phyloP scores from a whole-genome alignment of 768 basidiomycete species.

The Tulasnella sp. region DNA sequence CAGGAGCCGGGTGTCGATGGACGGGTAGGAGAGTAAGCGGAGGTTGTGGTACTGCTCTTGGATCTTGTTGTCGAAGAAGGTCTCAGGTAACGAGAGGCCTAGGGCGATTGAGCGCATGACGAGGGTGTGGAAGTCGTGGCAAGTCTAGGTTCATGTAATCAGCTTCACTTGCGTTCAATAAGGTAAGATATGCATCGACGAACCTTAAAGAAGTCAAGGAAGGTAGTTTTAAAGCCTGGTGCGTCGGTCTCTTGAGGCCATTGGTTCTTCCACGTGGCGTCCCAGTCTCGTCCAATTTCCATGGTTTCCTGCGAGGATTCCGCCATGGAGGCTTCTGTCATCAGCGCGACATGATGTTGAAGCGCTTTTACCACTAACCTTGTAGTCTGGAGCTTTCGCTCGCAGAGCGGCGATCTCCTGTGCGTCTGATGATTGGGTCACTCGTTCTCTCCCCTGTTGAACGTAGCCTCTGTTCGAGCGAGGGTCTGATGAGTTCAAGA shows the following conservation, averaged over 20 bases:
- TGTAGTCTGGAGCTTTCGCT: conserved; percentile 65
- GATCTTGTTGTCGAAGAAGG: conserved; percentile 65
- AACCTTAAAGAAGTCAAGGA: conserved; percentile 66
- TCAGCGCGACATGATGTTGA: too few relatives aligned
- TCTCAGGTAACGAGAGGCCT: conserved; percentile 59
- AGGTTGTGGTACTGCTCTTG: conserved; percentile 72
- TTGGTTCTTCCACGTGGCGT: conserved; percentile 35
- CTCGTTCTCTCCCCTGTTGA: conserved; percentile 65
- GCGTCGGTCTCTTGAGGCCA: conserved; percentile 60
- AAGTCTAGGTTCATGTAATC: conserved; percentile 33
- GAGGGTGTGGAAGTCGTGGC: conserved; percentile 59
- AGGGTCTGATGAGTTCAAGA: conserved; percentile 35
- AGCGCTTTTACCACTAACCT: too few relatives aligned
- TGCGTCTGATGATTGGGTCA: conserved; percentile 56
- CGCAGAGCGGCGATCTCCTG: conserved; percentile 64
- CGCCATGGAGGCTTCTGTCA: not conserved
- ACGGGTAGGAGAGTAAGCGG: conserved; percentile 68
- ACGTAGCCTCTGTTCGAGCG: conserved; percentile 81
- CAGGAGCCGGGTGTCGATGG: conserved; percentile 50
- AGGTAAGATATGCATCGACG: conserved; percentile 7
- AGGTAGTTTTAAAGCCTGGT: conserved; percentile 58
- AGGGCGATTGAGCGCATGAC: conserved; percentile 83
- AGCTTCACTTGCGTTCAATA: not conserved
- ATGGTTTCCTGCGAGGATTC: conserved; percentile 44
- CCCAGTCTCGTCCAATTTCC: conserved; percentile 74